Percentiles rank a stretch among this genome's conserved stretches.
These are phyloP conservation scores for Alnus glutinosa DNA, from an alignment of 306 rosid genomes.

Conservation along the genomic window DNA sequence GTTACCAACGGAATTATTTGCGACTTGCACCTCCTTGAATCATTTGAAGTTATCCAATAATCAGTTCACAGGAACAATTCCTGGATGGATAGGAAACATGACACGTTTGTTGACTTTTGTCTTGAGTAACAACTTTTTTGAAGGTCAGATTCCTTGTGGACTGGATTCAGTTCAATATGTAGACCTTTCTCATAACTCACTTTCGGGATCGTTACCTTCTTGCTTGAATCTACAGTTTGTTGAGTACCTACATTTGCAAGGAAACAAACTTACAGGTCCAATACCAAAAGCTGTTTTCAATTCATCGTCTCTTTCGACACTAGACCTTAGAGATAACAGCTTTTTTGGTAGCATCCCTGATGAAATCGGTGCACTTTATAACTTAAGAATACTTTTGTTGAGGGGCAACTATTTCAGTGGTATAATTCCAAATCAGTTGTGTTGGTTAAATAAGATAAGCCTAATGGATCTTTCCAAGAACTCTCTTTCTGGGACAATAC, in stretches of 20 bases:
- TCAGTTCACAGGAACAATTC: slow-evolving; percentile 1
- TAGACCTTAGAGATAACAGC: slow-evolving; percentile 6
- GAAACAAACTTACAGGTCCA: neutral
- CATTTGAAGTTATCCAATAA: neutral
- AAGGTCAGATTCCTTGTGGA: neutral
- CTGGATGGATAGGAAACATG: neutral
- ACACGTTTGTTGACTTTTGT: rapidly evolving
- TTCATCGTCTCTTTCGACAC: neutral
- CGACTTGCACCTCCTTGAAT: neutral
- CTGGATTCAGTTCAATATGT: neutral
- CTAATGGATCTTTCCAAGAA: slow-evolving; percentile 21
- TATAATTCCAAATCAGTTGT: slow-evolving; percentile 8
- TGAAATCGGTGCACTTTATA: neutral
- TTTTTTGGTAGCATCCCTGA: slow-evolving; percentile 5
- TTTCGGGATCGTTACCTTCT: slow-evolving; percentile 12
- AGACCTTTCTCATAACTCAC: slow-evolving; percentile 4
- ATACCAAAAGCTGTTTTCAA: neutral
- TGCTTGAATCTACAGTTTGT: neutral
- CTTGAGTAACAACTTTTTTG: neutral
- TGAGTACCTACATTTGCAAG: neutral
- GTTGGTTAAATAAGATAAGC: neutral
- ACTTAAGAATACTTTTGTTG: slow-evolving; percentile 2
- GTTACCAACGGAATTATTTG: neutral
- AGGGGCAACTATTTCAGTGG: slow-evolving; percentile 4
- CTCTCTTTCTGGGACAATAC: slow-evolving; percentile 13